These are phyloP conservation scores for Sutorius eximius DNA, from an alignment of 1,284 basidiomycete genomes.

Conservation along the genomic window DNA sequence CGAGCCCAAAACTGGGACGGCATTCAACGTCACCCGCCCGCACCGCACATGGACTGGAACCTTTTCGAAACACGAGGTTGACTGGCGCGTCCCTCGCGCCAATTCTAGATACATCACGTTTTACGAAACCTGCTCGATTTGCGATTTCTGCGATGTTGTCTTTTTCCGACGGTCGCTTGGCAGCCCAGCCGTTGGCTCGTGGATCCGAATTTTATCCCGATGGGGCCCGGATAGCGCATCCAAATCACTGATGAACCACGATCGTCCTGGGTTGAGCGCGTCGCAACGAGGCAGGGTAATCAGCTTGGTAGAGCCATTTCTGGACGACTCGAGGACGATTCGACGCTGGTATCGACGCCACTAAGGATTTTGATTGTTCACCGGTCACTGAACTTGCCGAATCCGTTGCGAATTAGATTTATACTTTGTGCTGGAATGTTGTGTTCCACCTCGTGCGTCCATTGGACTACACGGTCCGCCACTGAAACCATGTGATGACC, in stretches of 20 bases:
- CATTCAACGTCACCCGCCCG: neutral
- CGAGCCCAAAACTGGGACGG: neutral
- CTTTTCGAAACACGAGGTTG: neutral
- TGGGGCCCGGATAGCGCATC: constrained; percentile 9
- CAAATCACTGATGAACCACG: constrained; percentile 1
- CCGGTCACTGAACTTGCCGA: neutral
- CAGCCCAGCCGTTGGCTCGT: constrained; percentile 1
- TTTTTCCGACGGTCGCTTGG: constrained; percentile 13
- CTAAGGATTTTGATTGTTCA: neutral
- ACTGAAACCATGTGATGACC: constrained; percentile 18
- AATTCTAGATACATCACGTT: neutral
- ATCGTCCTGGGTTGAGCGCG: no score
- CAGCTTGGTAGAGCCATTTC: neutral
- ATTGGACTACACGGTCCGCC: constrained; percentile 1
- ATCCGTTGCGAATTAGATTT: neutral
- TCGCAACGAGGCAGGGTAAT: neutral
- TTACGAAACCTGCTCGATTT: neutral
- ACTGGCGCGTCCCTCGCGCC: neutral
- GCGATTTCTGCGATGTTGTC: constrained; percentile 6
- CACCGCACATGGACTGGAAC: constrained; percentile 1
- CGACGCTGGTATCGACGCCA: neutral
- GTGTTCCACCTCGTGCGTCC: neutral
- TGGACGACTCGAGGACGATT: neutral
- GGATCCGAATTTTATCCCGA: constrained; percentile 7
- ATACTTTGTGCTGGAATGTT: neutral